phyloP scores from a whole-genome alignment of 1,284 basidiomycete species.

The Marasmius fiardii region DNA sequence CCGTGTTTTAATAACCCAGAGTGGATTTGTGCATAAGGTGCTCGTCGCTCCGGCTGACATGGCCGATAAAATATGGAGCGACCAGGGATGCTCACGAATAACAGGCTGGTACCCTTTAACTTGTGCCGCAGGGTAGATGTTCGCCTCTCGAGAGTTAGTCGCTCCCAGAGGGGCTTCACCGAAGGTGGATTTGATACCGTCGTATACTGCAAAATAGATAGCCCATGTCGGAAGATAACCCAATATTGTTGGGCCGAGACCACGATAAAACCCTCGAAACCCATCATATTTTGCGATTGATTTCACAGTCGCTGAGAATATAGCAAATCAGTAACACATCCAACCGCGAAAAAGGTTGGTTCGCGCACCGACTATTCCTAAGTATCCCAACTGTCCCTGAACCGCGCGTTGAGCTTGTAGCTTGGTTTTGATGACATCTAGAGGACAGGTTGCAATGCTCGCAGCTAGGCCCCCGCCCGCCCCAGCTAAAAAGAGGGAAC shows the following conservation, averaged over 20 bases:
- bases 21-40: conserved; percentile 87
- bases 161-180: conserved; percentile 58
- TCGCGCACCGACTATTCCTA: conserved; percentile 70
- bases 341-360: conserved; percentile 11
- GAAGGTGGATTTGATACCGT: conserved; percentile 83
- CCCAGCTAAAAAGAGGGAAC: conserved; percentile 49
- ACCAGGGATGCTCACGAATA: conserved; percentile 76
- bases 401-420: conserved; percentile 85
- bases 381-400: conserved; percentile 66
- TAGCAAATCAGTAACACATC: conserved; percentile 6
- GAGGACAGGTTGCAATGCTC: conserved; percentile 92
- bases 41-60: conserved; percentile 91
- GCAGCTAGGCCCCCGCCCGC: conserved; percentile 88
- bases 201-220: conserved; percentile 97
- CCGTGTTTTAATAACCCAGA: conserved; percentile 97
- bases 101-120: conserved; percentile 78
- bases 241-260: conserved; percentile 91
- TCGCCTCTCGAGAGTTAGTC: conserved; percentile 27
- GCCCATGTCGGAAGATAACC: conserved; percentile 98
- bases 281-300: conserved; percentile 75
- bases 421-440: conserved; percentile 97
- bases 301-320: conserved; percentile 60
- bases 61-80: conserved; percentile 85
- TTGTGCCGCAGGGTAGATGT: conserved; percentile 76
- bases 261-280: conserved; percentile 85